These are phyloP conservation scores for Fusarium falciforme DNA, from an alignment of 2,329 filamentous ascomycete genomes.

Conservation along the genomic window DNA sequence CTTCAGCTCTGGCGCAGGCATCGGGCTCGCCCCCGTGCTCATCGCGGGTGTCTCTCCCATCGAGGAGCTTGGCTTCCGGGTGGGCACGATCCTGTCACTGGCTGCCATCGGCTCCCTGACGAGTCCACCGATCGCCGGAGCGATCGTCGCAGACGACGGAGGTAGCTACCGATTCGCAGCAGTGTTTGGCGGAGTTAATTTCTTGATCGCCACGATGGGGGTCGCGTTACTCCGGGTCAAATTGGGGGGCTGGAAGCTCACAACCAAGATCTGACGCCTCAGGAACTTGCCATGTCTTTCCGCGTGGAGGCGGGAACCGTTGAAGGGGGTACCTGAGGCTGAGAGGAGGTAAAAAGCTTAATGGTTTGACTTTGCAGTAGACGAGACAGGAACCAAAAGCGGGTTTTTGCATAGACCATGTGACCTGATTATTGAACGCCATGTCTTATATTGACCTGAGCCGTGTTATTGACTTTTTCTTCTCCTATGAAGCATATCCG, in stretches of 20 bases:
- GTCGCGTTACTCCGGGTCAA: conserved; percentile 23
- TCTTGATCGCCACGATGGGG: conserved; percentile 21
- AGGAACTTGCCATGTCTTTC: not conserved
- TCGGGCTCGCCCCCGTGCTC: conserved; percentile 23
- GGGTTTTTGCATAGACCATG: not conserved
- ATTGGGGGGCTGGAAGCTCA: conserved; percentile 26
- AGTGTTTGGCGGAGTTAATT: conserved; percentile 29
- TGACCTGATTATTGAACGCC: conserved; percentile 12
- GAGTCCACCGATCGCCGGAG: conserved; percentile 27
- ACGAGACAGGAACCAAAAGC: not conserved
- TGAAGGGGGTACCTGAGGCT: not conserved
- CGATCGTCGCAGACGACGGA: conserved; percentile 16
- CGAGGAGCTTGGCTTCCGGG: conserved; percentile 29
- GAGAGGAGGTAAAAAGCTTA: not conserved
- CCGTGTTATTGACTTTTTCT: not conserved
- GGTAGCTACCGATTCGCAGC: conserved; percentile 33
- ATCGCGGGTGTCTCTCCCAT: conserved; percentile 21
- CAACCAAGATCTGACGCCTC: conserved; percentile 12
- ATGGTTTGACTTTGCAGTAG: not conserved
- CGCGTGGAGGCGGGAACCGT: not conserved
- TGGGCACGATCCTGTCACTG: conserved; percentile 27
- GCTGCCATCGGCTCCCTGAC: conserved; percentile 26
- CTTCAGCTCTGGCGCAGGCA: conserved; percentile 29
- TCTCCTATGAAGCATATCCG: not conserved
- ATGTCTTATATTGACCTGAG: not conserved